Evolutionary conservation across 495 filamentous ascomycete genomes (phyloP).

Genomic region (Daldinia loculata): DNA sequence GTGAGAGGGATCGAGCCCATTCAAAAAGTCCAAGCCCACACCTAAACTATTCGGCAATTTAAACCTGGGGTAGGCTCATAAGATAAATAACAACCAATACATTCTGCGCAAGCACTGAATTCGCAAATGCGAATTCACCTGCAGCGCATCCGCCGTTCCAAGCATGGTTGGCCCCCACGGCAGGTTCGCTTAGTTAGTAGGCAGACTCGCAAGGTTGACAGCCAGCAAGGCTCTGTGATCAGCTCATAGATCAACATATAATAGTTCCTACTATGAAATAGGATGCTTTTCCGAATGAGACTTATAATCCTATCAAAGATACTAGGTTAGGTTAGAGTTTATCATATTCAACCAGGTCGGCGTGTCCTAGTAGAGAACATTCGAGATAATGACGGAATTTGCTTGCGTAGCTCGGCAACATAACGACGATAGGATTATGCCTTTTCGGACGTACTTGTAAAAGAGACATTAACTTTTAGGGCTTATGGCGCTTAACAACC

Average conservation of each 20-base stretch:
- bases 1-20: background rate
- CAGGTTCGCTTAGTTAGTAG: background rate
- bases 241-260: background rate
- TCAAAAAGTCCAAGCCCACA: background rate
- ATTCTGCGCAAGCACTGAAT: background rate
- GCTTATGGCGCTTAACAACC: background rate
- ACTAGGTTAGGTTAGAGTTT: background rate
- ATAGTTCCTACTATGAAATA: background rate
- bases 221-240: background rate
- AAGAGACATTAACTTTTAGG: background rate
- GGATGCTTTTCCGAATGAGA: background rate
- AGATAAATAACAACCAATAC: background rate
- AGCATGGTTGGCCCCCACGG: background rate
- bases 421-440: background rate
- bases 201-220: conserved; percentile 10
- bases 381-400: background rate
- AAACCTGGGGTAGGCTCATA: background rate
- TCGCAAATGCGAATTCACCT: conserved; percentile 3
- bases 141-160: background rate
- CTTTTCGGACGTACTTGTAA: background rate
- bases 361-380: background rate
- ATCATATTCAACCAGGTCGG: background rate
- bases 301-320: background rate
- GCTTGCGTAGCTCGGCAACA: background rate
- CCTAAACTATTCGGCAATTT: background rate